Evolutionary conservation across 192 early-diverging fungal genomes (phyloP), one percentile per base, ranked within the genome.

Genomic region (Entomortierella lignicola): DNA sequence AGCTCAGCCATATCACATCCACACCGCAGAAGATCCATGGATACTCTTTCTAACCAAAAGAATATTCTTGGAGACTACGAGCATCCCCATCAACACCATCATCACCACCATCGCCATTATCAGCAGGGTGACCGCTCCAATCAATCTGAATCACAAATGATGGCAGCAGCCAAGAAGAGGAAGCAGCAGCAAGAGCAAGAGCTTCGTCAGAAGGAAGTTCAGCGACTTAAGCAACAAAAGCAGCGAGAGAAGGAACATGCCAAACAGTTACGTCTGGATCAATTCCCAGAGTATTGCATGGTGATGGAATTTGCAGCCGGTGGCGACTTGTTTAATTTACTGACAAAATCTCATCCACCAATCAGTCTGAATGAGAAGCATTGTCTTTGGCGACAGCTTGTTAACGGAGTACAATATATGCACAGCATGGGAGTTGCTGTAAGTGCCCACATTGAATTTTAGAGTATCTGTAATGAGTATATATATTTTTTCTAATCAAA

Each of bases 271-370:
- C 48, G 59, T 4, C 31, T 67, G 52, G 93, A 93, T 52, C 85
- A 86, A 26, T 85, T 85, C 23, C 72, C 72, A 1, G 82, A 77
- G 25, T 88, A 85, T 55, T 86, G 85, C 26, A 80, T 86, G 72
- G 93, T 95, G 26, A 94, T 95, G 92, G 93, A 95, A 61, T 95
- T 88, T 81, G 89, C 90, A 44, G 83, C 84, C 10, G 93, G 92
- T 26, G 94, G 94, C 4, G 94, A 95, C 70, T 59, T 95, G 37
- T 95, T 87, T 66, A 69, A 81, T 34, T 56, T 91, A n/a, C 84
- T 95, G 41, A 75, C 63, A 18, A 75, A 48, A 92, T 94, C 31
- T 59, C 80, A 31, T 64, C 72, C 53, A 72, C 88, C 31, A 60
- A 82, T 27, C 59, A 93, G 58, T 82, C 83, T 55, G 8, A 56